Evolutionary conservation across 1,284 basidiomycete genomes (phyloP), one percentile per base, ranked within the genome.

Genomic region (Volvariella volvacea): DNA sequence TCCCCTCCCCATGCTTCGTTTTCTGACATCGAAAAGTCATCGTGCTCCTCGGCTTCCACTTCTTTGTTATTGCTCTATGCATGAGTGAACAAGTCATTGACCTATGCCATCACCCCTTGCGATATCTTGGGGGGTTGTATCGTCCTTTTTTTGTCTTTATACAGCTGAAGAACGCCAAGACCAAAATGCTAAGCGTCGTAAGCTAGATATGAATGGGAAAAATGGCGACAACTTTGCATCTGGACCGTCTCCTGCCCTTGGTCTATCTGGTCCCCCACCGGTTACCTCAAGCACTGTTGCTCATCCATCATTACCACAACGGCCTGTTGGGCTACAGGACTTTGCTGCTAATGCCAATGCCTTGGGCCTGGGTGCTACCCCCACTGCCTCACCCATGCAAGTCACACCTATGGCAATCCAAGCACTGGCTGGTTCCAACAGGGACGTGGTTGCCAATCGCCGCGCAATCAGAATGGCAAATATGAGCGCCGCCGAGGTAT

Each of bases 381-480:
- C 74, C 45, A 78, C 74, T 20, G 52, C 67, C 25, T 70, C 80
- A 52, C 78, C 84, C 19, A 65, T 72, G 25, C 65, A 73, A 49
- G 75, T 78, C 50, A 63, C 67, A 4, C 71, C 81, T 43, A 67
- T 70, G 42, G 84, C 82, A 44, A 70, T 73, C 40, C 82, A 75
- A 55, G 84, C 85, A 28, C 70, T 81, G 38, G 86, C 77, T 38
- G 86, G 85, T 19, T 88, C 86, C 22, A 92, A 94, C 64, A 76
- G 78, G 52, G 90, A 93, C 61, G 79, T 94, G 46, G 89, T 93
- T 36, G 83, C 84, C 44, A 95, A 95, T 61, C 80, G 91, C 46
- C 77, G 78, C 52, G 88, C 88, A 17, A 92, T 95, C 52, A 81
- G 94, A 47, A 86, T 96, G 79, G 95, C 94, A 12, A 98, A 99